Percentiles rank a stretch among this genome's conserved stretches.
Conservation (phyloP, 768 basidiomycete species). For the Termitomyces sp. region DNA sequence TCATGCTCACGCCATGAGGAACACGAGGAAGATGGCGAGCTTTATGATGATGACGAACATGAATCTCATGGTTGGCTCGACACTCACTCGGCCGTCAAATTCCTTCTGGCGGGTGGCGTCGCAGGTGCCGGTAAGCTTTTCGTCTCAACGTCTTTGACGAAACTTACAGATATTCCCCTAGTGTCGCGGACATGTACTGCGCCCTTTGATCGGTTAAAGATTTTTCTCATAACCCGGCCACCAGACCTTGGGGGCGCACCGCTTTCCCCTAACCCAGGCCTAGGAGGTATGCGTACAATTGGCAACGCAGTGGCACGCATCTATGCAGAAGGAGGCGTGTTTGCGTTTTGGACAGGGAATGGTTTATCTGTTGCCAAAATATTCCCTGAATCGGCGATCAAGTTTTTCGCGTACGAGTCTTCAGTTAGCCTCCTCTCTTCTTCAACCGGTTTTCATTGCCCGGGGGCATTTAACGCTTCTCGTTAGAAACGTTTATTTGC, state of each 20-base stretch:
- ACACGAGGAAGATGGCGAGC: constrained; percentile 41
- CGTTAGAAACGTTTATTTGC: constrained; percentile 92
- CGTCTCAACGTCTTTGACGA: constrained; percentile 28
- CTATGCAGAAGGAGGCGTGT: constrained; percentile 84
- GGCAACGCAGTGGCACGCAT: constrained; percentile 72
- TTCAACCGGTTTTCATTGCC: not conserved
- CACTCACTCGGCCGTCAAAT: constrained; percentile 75
- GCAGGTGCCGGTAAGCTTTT: constrained; percentile 83
- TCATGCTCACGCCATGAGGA: constrained; percentile 30
- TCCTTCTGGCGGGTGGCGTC: constrained; percentile 89
- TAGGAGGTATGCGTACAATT: constrained; percentile 63
- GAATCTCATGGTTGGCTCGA: constrained; percentile 61
- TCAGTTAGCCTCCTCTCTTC: constrained; percentile 50
- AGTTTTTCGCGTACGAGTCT: constrained; percentile 94
- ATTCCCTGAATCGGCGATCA: constrained; percentile 97
- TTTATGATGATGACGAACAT: constrained; percentile 54
- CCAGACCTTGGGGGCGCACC: constrained; percentile 64
- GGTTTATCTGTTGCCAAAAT: constrained; percentile 93
- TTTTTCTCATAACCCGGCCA: constrained; percentile 91
- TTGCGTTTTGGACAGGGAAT: constrained; percentile 98
- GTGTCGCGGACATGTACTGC: constrained; percentile 97
- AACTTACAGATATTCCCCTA: constrained; percentile 37
- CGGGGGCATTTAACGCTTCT: constrained; percentile 2
- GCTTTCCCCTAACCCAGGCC: constrained; percentile 37
- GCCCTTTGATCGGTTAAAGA: constrained; percentile 94